A percentile compares a stretch with the other conserved stretches of the same genome.
Conservation (phyloP, 306 rosid species). For the Mimosa bimucronata region DNA sequence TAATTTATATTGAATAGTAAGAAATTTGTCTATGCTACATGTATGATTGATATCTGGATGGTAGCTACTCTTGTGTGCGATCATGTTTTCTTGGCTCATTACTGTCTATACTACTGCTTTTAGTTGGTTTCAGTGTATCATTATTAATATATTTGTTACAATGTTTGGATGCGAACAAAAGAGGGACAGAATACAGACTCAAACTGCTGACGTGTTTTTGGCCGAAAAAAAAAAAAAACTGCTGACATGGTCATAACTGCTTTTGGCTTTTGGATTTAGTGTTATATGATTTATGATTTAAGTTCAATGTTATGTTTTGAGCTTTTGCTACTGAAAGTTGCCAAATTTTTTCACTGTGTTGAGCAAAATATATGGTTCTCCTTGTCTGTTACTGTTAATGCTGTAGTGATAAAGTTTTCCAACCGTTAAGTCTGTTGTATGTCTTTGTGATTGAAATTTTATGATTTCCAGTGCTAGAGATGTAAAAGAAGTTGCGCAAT, state of each 20-base stretch:
- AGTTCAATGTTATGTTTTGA: neutral
- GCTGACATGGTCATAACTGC: neutral
- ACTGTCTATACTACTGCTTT: neutral
- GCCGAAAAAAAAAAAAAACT: neutral
- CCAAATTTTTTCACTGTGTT: neutral
- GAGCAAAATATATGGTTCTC: neutral
- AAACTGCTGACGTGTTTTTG: neutral
- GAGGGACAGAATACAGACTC: neutral
- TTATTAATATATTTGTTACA: neutral
- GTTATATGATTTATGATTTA: neutral
- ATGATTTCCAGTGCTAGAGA: slow-evolving; percentile 77
- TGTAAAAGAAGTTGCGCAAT: slow-evolving; percentile 66
- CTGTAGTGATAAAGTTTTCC: neutral
- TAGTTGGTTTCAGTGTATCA: neutral
- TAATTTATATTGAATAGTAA: neutral
- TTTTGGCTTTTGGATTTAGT: neutral
- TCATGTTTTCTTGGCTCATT: neutral
- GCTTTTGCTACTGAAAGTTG: neutral
- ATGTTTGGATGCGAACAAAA: neutral
- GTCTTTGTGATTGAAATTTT: slow-evolving; percentile 27
- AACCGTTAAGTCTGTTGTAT: neutral
- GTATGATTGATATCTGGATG: neutral
- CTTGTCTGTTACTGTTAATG: neutral
- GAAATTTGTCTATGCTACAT: neutral
- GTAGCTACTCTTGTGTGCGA: neutral